Conservation (phyloP, 768 basidiomycete species). For the Steccherinum ochraceum region DNA sequence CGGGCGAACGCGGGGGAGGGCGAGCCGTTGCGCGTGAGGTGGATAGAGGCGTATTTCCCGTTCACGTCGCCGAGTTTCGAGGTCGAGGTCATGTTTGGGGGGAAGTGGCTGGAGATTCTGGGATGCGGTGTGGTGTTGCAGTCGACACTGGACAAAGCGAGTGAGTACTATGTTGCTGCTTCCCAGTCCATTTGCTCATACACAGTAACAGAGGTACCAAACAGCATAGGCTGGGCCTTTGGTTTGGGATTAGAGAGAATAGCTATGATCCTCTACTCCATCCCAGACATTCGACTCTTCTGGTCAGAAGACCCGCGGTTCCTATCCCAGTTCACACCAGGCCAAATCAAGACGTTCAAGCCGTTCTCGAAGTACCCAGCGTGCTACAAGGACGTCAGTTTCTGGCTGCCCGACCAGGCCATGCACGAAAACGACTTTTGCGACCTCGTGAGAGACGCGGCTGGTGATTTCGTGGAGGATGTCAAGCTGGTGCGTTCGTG, state of each 20-base stretch:
- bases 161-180: slow-evolving; percentile 39
- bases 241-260: slow-evolving; percentile 96
- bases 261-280: slow-evolving; percentile 94
- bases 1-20: slow-evolving; percentile 40
- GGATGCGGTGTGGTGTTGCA: slow-evolving; percentile 91
- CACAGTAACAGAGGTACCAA: slow-evolving; percentile 48
- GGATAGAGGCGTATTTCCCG: slow-evolving; percentile 98
- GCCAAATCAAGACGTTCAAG: slow-evolving; percentile 75
- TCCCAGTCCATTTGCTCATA: background rate
- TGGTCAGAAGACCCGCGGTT: slow-evolving; percentile 92
- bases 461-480: slow-evolving; percentile 88
- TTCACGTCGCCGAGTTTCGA: slow-evolving; percentile 98
- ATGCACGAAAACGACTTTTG: slow-evolving; percentile 97
- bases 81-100: slow-evolving; percentile 94
- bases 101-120: slow-evolving; percentile 95
- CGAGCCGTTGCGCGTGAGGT: slow-evolving; percentile 81
- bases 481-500: slow-evolving; percentile 64
- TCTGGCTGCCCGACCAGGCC: slow-evolving; percentile 64
- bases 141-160: slow-evolving; percentile 79
- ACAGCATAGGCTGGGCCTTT: slow-evolving; percentile 96
- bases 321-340: slow-evolving; percentile 75
- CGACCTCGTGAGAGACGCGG: slow-evolving; percentile 87
- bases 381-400: slow-evolving; percentile 92
- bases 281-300: slow-evolving; percentile 97
- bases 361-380: slow-evolving; percentile 91